Evolutionary conservation across 1,284 basidiomycete species (phyloP).

Genomic region (Chalciporus sp.): DNA sequence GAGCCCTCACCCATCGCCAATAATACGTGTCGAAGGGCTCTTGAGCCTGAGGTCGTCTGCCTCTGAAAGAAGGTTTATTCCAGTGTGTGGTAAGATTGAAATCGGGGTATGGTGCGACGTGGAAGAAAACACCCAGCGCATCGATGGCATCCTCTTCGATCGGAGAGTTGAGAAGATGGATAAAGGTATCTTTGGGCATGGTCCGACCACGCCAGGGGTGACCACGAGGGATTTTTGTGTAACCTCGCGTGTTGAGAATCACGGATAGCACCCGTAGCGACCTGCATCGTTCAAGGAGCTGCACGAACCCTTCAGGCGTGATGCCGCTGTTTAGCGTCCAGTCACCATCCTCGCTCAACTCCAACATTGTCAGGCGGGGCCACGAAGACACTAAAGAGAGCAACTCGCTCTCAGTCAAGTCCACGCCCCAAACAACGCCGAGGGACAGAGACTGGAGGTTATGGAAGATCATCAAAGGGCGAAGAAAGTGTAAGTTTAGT

Average conservation of each 20-base stretch:
- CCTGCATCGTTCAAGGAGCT: conserved; percentile 17
- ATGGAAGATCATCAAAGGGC: conserved; percentile 9
- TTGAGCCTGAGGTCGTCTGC: neutral
- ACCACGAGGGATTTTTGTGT: conserved; percentile 10
- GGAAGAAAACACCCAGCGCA: conserved; percentile 18
- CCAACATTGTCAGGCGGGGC: conserved; percentile 11
- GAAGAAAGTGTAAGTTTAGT: conserved; percentile 10
- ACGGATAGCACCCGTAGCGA: conserved; percentile 8
- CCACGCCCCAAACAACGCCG: neutral
- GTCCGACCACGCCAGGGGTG: conserved; percentile 15
- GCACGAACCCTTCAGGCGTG: conserved; percentile 17
- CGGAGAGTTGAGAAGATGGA: conserved; percentile 6
- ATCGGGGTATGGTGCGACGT: conserved; percentile 4
- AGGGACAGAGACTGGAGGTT: conserved; percentile 15
- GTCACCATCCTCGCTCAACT: neutral
- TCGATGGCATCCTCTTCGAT: conserved; percentile 18
- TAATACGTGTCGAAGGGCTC: conserved; percentile 2
- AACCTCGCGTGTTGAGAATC: conserved; percentile 16
- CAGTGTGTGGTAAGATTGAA: conserved; percentile 8
- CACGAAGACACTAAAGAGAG: conserved; percentile 21
- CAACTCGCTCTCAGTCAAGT: conserved; percentile 14
- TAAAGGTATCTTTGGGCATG: neutral
- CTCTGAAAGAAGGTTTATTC: neutral
- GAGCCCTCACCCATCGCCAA: conserved; percentile 6
- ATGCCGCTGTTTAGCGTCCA: conserved; percentile 11